phyloP scores from a whole-genome alignment of 2,329 filamentous ascomycete species.

The Fusarium setosum region DNA sequence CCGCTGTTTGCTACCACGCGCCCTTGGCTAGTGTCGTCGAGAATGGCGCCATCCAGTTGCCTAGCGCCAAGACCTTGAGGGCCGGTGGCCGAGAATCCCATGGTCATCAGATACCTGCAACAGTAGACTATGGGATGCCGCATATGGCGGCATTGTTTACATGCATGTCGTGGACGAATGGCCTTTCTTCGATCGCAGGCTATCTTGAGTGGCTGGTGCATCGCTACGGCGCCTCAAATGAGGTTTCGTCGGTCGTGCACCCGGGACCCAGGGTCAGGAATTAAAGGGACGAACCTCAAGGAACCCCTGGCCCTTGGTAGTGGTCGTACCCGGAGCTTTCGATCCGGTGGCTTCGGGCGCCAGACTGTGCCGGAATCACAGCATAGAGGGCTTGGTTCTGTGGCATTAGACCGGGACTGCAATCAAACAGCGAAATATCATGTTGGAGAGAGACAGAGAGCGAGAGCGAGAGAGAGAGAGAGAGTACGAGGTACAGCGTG shows the following conservation, averaged over 20 bases:
- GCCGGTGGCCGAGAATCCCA: background rate
- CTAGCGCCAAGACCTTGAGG: background rate
- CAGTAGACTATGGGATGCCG: background rate
- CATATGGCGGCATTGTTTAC: background rate
- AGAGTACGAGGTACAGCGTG: background rate
- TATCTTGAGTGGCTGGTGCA: conserved; percentile 23
- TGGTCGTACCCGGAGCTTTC: conserved; percentile 17
- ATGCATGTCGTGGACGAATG: conserved; percentile 19
- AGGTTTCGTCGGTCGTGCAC: background rate
- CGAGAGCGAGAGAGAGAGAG: too few species aligned
- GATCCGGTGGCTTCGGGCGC: conserved; percentile 18
- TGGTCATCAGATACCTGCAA: background rate
- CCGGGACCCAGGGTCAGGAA: background rate
- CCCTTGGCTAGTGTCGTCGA: conserved; percentile 6
- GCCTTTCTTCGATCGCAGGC: conserved; percentile 10
- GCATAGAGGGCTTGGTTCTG: background rate
- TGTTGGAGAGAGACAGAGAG: background rate
- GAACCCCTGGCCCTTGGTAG: too few species aligned
- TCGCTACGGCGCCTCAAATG: conserved; percentile 2
- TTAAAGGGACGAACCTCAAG: conserved; percentile 6
- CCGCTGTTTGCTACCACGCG: conserved; percentile 21
- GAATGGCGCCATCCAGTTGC: conserved; percentile 13
- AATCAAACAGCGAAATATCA: conserved; percentile 1
- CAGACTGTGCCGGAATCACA: conserved; percentile 4
- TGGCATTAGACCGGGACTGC: background rate